Evolutionary conservation across 768 basidiomycete species (phyloP).

Genomic region (Tricholomella constricta): DNA sequence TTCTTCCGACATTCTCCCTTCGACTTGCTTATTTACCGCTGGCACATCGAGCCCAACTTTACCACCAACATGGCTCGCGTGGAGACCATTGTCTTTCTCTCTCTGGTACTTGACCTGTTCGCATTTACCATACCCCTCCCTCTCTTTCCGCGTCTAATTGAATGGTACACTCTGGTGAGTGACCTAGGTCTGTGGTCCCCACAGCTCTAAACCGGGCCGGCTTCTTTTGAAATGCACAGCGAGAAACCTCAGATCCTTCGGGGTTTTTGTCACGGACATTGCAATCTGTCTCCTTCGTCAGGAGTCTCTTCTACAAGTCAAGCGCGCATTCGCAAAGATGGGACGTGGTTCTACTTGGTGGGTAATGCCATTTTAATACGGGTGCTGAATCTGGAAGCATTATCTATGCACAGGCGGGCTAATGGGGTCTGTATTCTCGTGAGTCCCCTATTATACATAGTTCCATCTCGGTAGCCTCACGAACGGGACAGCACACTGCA

Average conservation of each 20-base stretch:
- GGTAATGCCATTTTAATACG: conserved; percentile 13
- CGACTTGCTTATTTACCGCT: neutral
- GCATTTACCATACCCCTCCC: conserved; percentile 96
- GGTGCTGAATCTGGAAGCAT: neutral
- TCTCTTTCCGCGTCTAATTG: conserved; percentile 94
- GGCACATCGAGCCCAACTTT: neutral
- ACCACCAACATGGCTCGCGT: conserved; percentile 57
- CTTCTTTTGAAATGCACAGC: conserved; percentile 35
- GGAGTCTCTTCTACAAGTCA: conserved; percentile 65
- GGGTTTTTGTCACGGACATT: conserved; percentile 79
- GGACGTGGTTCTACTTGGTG: conserved; percentile 93
- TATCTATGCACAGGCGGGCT: conserved; percentile 58
- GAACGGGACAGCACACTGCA: conserved; percentile 66
- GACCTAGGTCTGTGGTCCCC: neutral
- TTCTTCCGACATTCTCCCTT: neutral
- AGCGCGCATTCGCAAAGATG: conserved; percentile 70
- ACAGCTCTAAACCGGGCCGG: neutral
- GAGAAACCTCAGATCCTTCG: conserved; percentile 68
- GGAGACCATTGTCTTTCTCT: conserved; percentile 85
- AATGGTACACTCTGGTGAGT: conserved; percentile 82
- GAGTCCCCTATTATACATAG: conserved; percentile 34
- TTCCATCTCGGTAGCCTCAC: conserved; percentile 31
- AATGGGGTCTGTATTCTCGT: conserved; percentile 95
- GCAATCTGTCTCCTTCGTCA: conserved; percentile 60
- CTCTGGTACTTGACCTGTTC: conserved; percentile 85